phyloP scores from a whole-genome alignment of 1,284 basidiomycete genomes.

The Heterobasidion irregulare region DNA sequence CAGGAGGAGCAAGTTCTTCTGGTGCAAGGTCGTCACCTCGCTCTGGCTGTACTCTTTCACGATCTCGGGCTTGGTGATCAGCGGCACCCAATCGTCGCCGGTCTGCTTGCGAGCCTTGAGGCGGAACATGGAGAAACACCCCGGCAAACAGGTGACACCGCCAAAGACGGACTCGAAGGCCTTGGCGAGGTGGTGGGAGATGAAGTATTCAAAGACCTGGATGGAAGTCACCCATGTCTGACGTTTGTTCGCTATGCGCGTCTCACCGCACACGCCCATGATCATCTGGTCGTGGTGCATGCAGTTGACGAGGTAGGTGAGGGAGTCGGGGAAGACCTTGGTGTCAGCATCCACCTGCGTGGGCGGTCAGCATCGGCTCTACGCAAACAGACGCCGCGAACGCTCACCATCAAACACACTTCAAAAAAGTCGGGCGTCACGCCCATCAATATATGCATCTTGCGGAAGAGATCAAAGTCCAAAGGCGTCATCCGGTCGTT shows the following conservation, averaged over 20 bases:
- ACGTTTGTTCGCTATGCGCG: constrained; percentile 96
- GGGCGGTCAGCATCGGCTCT: constrained; percentile 8
- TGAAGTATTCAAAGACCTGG: constrained; percentile 98
- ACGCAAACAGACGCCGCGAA: not conserved
- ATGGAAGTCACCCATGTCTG: constrained; percentile 98
- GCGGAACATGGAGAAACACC: constrained; percentile 99
- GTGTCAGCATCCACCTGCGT: constrained; percentile 95
- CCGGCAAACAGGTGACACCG: constrained; percentile 97
- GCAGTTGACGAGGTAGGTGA: constrained; percentile 86
- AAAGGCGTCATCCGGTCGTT: constrained; percentile 98
- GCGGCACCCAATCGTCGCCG: constrained; percentile 95
- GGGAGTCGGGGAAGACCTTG: constrained; percentile 82
- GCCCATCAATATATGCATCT: constrained; percentile 94
- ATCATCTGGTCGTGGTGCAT: constrained; percentile 99
- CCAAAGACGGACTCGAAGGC: constrained; percentile 99
- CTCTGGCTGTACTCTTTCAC: constrained; percentile 95
- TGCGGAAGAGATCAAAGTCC: constrained; percentile 97
- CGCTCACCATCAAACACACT: constrained; percentile 84
- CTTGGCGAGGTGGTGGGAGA: constrained; percentile 97
- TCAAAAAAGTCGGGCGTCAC: constrained; percentile 99
- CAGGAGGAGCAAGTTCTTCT: constrained; percentile 94
- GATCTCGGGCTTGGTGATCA: constrained; percentile 96
- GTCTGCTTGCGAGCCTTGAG: constrained; percentile 85
- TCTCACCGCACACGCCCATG: constrained; percentile 99
- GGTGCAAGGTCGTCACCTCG: constrained; percentile 90